Evolutionary conservation across 2,329 filamentous ascomycete species (phyloP), one percentile per base, ranked within the genome.

Genomic region (Chrysosporium queenslandicum): DNA sequence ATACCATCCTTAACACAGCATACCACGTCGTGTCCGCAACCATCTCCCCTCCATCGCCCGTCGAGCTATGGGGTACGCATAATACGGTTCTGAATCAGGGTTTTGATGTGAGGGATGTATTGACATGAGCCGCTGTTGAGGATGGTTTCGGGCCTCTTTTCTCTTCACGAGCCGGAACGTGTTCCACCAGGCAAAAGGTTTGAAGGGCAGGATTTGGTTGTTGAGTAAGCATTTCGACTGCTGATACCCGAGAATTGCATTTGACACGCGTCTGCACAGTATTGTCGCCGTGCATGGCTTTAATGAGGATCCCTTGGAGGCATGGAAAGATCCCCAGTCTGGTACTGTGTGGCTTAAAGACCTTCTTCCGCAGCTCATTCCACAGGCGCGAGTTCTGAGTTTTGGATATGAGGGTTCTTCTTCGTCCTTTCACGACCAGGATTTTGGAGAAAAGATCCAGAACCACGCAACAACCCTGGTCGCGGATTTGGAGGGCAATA

Each of bases 251-350:
- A 11, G 29, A 5, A 30, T 30, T 11, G 5, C 29, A 30, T 30
- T 11, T 30, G 29, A 30, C 11, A 30, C 5, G 5, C 29, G 29
- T 30, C n/a, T 30, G 6, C 16, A 39, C 18, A 70, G 67, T 54
- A 61, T 71, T 50, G 65, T 70, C 49, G 64, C 64, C 30, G 58
- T 71, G 18, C 67, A 70, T 57, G 66, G 64, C 18, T 58, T 70
- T 21, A 55, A 59, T 39, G 67, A 65, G 51, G 60, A 62, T 48
- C 58, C 50, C 2, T 30, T 61, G 23, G 56, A 61, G 16, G 61
- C 64, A 16, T 68, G 66, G 66, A 67, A 64, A 21, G 59, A 67
- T 43, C 37, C 55, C 14, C 42, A 50, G 21, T 62, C 60, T 8
- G 55, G 58, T 16, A 55, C 61, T 2, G 53, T 64, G 12, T 69